Evolutionary conservation across 1,284 basidiomycete species (phyloP).

Genomic region (Ustilago sp.): DNA sequence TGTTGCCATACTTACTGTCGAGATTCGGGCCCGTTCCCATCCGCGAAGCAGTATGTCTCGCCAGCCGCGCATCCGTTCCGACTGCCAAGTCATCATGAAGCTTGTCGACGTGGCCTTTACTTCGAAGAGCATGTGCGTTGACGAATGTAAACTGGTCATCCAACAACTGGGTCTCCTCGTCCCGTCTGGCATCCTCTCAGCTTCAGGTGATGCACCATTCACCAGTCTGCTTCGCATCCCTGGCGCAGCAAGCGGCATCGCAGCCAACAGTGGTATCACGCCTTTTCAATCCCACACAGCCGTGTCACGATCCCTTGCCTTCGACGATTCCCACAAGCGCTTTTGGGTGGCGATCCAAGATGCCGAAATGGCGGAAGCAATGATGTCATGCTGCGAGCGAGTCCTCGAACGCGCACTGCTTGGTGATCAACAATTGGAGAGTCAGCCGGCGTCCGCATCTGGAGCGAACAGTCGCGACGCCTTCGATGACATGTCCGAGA

Average conservation of each 20-base stretch:
- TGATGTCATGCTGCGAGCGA: constrained; percentile 23
- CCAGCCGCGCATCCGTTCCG: constrained; percentile 5
- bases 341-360: constrained; percentile 33
- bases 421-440: constrained; percentile 12
- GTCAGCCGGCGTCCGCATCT: constrained; percentile 1
- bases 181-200: background rate
- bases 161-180: constrained; percentile 26
- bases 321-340: background rate
- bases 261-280: background rate
- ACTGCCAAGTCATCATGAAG: constrained; percentile 20
- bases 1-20: constrained; percentile 22
- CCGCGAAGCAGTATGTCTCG: constrained; percentile 1
- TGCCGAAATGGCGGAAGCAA: constrained; percentile 8
- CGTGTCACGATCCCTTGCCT: background rate
- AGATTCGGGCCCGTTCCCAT: constrained; percentile 9
- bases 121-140: background rate
- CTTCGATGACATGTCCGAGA: constrained; percentile 35
- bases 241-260: constrained; percentile 25
- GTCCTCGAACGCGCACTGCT: constrained; percentile 19
- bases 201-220: background rate
- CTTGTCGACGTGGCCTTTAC: constrained; percentile 7
- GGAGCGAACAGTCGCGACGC: constrained; percentile 9
- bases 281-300: too few relatives aligned
- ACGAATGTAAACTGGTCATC: constrained; percentile 6
- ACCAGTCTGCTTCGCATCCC: constrained; percentile 11